Evolutionary conservation across 495 filamentous ascomycete genomes (phyloP).

Genomic region (Alectoria sarmentosa): DNA sequence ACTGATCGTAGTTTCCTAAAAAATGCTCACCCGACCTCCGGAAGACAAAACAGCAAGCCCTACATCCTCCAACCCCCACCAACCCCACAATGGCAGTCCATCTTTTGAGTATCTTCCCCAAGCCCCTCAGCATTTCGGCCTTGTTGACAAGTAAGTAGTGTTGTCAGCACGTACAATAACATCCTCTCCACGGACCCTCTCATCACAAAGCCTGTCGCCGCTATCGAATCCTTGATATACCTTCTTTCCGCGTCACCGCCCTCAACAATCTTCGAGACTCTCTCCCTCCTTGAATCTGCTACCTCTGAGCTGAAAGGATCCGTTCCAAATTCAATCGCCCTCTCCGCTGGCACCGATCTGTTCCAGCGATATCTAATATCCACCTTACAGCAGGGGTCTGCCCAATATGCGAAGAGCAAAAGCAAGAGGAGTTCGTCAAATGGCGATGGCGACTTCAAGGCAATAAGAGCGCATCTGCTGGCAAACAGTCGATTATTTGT

Average conservation of each 20-base stretch:
- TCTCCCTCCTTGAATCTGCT: constrained; percentile 70
- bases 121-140: neutral
- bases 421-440: constrained; percentile 25
- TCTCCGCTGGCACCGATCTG: constrained; percentile 89
- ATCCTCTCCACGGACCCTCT: constrained; percentile 63
- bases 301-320: constrained; percentile 64
- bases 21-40: constrained; percentile 19
- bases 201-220: constrained; percentile 90
- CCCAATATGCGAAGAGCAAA: constrained; percentile 15
- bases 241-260: constrained; percentile 68
- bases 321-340: constrained; percentile 77
- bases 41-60: constrained; percentile 6
- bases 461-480: constrained; percentile 73
- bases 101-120: constrained; percentile 39
- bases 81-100: neutral
- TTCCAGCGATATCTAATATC: constrained; percentile 90
- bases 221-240: constrained; percentile 86
- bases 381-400: constrained; percentile 48
- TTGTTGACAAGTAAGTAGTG: constrained; percentile 32
- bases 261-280: constrained; percentile 85
- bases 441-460: constrained; percentile 64
- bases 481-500: constrained; percentile 81
- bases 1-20: neutral
- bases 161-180: constrained; percentile 53
- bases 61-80: neutral